Base-by-base conservation (phyloP, 805 yeast species). In the Starmerella scarabaei region DNA sequence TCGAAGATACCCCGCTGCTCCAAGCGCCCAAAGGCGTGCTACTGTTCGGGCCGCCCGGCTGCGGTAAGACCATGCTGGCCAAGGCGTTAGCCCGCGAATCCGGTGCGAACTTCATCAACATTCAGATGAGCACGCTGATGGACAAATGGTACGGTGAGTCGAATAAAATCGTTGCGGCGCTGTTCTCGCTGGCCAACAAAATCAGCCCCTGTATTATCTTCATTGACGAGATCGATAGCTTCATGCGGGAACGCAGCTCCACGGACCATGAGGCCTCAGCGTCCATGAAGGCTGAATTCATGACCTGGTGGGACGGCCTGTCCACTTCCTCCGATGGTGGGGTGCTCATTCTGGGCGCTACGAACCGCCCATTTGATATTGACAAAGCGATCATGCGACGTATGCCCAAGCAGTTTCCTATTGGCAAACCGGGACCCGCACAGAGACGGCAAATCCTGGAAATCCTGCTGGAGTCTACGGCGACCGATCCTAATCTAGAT, bases 81-180 rank as follows among this genome's bases (percentile, higher is more conserved):
- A 88, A 86, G 60, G 96, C 96, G 0, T 69, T 88, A 29, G 97
- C 97, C 1, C 71, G 75, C 41, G 95, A 86, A 58, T 77, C 93
- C 49, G 84, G 83, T 1, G 97, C 97, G 0, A 84, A 78, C 51
- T 88, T 88, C 61, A 71, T 88, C 36, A 84, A 86, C 52, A 80
- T 88, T 37, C 71, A 94, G 58, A 81, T 88, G 93, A 84, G 94
- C 20, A 76, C 88, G 2, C 75, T 88, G 15, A 81, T 86, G 88
- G 95, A 91, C 62, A 88, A 88, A 61, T 88, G 95, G 94, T 88
- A 83, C 56, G 98, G 98, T 14, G 97, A 88, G 61, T 75, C 88
- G 21, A 88, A 91, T 60, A 91, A 91, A 63, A 75, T 86, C 36
- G 91, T 84, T 1, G 93, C 86, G 49, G 97, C 95, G 1, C 73